These are phyloP conservation scores for Butyriboletus appendiculatus DNA, from an alignment of 1,284 basidiomycete species.

Conservation along the genomic window DNA sequence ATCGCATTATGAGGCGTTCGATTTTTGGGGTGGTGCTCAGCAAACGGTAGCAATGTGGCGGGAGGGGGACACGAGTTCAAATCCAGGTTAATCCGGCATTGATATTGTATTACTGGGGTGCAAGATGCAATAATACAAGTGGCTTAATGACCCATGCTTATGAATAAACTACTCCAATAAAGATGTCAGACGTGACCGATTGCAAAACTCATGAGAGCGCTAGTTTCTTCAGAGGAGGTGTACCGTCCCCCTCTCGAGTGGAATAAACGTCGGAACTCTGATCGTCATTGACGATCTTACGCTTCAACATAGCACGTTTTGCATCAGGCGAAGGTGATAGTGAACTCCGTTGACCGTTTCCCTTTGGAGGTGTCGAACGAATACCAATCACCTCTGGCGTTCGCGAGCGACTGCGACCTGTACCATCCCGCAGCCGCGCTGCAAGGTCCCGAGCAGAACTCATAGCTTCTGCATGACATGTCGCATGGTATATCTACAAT, in stretches of 20 bases:
- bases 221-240: constrained; percentile 60
- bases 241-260: constrained; percentile 40
- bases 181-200: constrained; percentile 18
- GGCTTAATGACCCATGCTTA: constrained; percentile 21
- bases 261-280: constrained; percentile 31
- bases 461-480: constrained; percentile 83
- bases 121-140: constrained; percentile 27
- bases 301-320: constrained; percentile 59
- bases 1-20: constrained; percentile 7
- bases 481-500: constrained; percentile 83
- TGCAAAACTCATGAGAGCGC: constrained; percentile 39
- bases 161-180: constrained; percentile 41
- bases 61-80: neutral
- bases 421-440: constrained; percentile 62
- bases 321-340: constrained; percentile 51
- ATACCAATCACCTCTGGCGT: constrained; percentile 59
- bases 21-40: neutral
- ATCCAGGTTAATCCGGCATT: neutral
- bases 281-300: constrained; percentile 63
- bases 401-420: constrained; percentile 64
- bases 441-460: constrained; percentile 62
- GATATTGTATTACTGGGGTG: constrained; percentile 23
- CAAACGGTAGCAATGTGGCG: neutral
- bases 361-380: constrained; percentile 49
- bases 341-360: constrained; percentile 33